Evolutionary conservation across 1,284 basidiomycete genomes (phyloP), one percentile per base, ranked within the genome.

Genomic region (Leccinum pallidistipes): DNA sequence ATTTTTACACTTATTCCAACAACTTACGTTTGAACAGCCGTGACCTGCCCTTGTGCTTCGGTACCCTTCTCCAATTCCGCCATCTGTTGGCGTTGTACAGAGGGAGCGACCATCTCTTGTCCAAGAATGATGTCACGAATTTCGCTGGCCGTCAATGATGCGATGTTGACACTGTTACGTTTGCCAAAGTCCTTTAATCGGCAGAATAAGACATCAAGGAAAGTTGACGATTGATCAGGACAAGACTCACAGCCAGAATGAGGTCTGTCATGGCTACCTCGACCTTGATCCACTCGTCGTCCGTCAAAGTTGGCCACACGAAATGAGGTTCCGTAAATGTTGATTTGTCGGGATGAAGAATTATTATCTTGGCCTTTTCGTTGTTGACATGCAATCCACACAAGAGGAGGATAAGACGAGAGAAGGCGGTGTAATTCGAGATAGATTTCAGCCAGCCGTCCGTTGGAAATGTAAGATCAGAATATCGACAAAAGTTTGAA

Each of bases 371-470:
- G 34, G 97, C 94, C 81, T 99, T 99, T 76, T 99, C 97, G 75
- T 98, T 97, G 81, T 99, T 99, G 78, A 99, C 97, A 77, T 99
- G 97, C 36, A 99, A 83, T 52, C 95, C 95, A 78, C 97, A 95
- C 14, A 99, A 85, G 38, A 99, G 85, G 14, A 99, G 86, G 65
- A 99, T 98, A 53, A 98, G 83, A 63, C 97, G 93, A 52, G 97
- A 99, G 83, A 99, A 99, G 14, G 97, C 97, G 10, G 97, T 99
- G 77, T 98, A 99, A 68, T 93, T 96, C 58, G 97, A 98, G 71
- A 99, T 97, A 12, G 94, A 96, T 81, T 98, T 97, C 72, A 99
- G 85, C 97, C 97, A 99, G 75, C 98, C 97, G 77, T 99, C 91
- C 89, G 62, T 43, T 56, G 55, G 12, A 55, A 18, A 51, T 51